Conservation (phyloP, 345 rosid species). For the Eucalyptus leucophloia region DNA sequence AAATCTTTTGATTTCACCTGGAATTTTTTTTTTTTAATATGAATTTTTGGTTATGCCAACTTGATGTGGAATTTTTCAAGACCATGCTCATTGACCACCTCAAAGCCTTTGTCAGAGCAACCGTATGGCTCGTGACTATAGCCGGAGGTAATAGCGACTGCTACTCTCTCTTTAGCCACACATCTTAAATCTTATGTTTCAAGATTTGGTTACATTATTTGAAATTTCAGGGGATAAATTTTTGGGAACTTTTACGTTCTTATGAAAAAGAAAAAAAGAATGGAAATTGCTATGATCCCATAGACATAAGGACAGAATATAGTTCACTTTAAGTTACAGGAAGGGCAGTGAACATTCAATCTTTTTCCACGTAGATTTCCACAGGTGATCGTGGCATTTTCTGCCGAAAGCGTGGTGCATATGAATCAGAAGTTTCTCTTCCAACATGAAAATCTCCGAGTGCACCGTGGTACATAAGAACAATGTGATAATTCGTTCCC, state of each 20-base stretch:
- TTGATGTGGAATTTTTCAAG: too few species aligned
- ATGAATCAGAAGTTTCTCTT: not conserved
- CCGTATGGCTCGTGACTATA: not conserved
- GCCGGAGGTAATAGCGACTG: not conserved
- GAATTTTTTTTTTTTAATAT: too few species aligned
- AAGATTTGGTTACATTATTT: not conserved
- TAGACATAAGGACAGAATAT: not conserved
- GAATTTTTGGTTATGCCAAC: too few species aligned
- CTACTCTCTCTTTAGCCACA: not conserved
- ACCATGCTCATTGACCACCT: not conserved
- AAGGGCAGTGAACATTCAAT: not conserved
- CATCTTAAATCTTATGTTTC: not conserved
- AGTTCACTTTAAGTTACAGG: not conserved
- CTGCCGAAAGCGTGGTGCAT: not conserved
- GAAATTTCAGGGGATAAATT: not conserved
- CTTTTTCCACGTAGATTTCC: not conserved
- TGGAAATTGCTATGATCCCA: not conserved
- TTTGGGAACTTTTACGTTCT: not conserved
- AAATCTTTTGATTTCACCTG: too few species aligned
- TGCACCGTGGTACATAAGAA: not conserved
- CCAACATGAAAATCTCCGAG: not conserved
- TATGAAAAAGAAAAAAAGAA: too few species aligned
- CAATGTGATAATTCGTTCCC: not conserved
- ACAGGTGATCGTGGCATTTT: not conserved
- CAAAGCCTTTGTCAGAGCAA: not conserved